A percentile compares a stretch with the other conserved stretches of the same genome.
These are phyloP conservation scores for Pestalotiopsis sp. DNA, from an alignment of 2,329 filamentous ascomycete genomes.

Conservation along the genomic window DNA sequence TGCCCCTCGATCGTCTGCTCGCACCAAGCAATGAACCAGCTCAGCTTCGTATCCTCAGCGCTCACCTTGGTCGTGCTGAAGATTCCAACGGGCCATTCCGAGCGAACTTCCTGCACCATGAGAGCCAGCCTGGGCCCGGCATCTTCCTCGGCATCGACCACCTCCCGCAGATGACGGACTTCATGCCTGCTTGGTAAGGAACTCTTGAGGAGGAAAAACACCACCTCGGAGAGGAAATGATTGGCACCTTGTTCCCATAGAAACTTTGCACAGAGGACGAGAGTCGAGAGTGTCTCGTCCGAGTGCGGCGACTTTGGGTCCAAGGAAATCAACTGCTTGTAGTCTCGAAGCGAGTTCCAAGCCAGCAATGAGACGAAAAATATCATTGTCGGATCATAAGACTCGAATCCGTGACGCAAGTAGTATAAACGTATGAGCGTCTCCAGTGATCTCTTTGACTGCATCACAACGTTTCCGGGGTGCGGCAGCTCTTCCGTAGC, in stretches of 20 bases:
- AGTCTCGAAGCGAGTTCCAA: conserved; percentile 20
- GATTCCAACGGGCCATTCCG: conserved; percentile 23
- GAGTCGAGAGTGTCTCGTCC: conserved; percentile 22
- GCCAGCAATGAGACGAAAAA: conserved; percentile 21
- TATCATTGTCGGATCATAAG: conserved; percentile 19
- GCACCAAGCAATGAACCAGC: conserved; percentile 20
- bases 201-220: conserved; percentile 20
- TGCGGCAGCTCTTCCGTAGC: conserved; percentile 12
- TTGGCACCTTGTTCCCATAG: conserved; percentile 26
- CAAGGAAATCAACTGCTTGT: conserved; percentile 7
- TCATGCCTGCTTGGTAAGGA: conserved; percentile 19
- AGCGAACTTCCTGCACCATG: conserved; percentile 21
- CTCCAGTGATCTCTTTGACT: conserved; percentile 24
- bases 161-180: conserved; percentile 15
- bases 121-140: conserved; percentile 13
- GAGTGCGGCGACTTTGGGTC: conserved; percentile 1
- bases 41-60: conserved; percentile 15
- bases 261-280: conserved; percentile 26
- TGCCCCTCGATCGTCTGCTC: conserved; percentile 12
- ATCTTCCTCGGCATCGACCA: conserved; percentile 16
- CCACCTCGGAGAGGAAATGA: conserved; percentile 20
- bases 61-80: conserved; percentile 19
- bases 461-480: conserved; percentile 16
- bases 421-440: conserved; percentile 31
- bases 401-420: conserved; percentile 30